These are phyloP conservation scores for Elongisporangium prolatum DNA, from an alignment of 352 stramenopile species.

Conservation along the genomic window DNA sequence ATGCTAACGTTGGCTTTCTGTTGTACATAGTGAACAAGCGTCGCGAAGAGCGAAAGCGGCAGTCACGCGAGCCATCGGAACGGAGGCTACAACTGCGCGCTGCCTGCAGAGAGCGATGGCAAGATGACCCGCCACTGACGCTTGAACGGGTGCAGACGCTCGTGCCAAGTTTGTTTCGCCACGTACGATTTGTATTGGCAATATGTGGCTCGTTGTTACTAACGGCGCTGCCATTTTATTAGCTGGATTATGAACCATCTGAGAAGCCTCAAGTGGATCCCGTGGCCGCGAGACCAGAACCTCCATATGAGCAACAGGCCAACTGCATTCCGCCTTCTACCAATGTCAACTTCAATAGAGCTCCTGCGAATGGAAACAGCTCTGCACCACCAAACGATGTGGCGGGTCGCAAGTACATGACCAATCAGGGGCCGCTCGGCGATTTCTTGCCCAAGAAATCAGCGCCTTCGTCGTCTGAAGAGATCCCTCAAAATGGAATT, in stretches of 20 bases:
- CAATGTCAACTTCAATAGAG: not conserved
- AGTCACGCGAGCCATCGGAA: constrained; percentile 18
- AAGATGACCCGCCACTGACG: constrained; percentile 17
- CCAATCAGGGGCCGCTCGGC: constrained; percentile 16
- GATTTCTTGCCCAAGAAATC: constrained; percentile 36
- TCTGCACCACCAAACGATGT: not conserved
- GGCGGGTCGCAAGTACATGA: constrained; percentile 1
- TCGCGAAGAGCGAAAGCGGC: constrained; percentile 10
- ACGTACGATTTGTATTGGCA: too few species aligned
- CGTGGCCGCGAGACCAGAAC: constrained; percentile 5
- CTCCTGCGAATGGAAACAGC: not conserved
- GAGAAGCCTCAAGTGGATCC: constrained; percentile 9
- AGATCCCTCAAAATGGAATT: constrained; percentile 10
- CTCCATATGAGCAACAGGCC: not conserved
- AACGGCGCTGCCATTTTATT: not conserved
- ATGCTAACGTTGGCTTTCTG: not conserved
- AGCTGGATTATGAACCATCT: constrained; percentile 7
- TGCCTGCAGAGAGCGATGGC: constrained; percentile 31
- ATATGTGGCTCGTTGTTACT: not conserved
- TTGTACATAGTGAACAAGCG: constrained; percentile 21
- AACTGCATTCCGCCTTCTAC: not conserved
- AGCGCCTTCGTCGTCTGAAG: constrained; percentile 13
- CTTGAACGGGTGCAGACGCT: constrained; percentile 29
- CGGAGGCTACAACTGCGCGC: constrained; percentile 29
- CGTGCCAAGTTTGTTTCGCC: constrained; percentile 40